Conservation (phyloP, 768 basidiomycete species). For the Tephrocybe sp. region DNA sequence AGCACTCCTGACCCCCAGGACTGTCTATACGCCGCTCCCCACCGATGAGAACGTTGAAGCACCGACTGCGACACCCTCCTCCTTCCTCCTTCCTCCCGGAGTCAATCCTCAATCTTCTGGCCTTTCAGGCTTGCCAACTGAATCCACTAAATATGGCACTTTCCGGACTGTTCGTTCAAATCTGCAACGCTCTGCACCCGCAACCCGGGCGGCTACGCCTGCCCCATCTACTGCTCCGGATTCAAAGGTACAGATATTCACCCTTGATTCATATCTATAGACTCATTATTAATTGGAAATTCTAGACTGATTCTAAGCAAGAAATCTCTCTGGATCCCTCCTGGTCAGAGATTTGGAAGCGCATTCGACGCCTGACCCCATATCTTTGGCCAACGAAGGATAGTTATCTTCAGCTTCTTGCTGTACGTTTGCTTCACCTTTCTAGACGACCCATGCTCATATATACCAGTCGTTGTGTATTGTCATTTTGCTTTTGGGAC, state of each 20-base stretch:
- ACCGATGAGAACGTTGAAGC: slow-evolving; percentile 40
- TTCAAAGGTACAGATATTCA: slow-evolving; percentile 32
- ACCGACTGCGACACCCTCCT: slow-evolving; percentile 44
- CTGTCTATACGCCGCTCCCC: slow-evolving; percentile 57
- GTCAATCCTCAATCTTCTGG: slow-evolving; percentile 43
- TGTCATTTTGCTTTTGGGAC: slow-evolving; percentile 67
- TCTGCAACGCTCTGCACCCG: slow-evolving; percentile 50
- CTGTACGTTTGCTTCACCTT: slow-evolving; percentile 39
- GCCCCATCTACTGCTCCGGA: slow-evolving; percentile 40
- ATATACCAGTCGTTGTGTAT: slow-evolving; percentile 59
- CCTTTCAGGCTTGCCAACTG: slow-evolving; percentile 36
- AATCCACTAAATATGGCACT: slow-evolving; percentile 72
- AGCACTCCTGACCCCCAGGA: slow-evolving; percentile 61
- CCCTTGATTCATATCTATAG: neutral
- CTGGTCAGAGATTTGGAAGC: slow-evolving; percentile 67
- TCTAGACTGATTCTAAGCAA: slow-evolving; percentile 41
- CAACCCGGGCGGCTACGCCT: slow-evolving; percentile 53
- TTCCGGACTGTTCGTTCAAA: slow-evolving; percentile 56
- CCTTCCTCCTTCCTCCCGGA: slow-evolving; percentile 56
- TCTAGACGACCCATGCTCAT: slow-evolving; percentile 1
- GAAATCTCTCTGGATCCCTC: slow-evolving; percentile 63
- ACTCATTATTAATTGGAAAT: slow-evolving; percentile 5
- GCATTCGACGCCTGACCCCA: slow-evolving; percentile 67
- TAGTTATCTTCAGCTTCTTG: slow-evolving; percentile 64
- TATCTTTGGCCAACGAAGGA: slow-evolving; percentile 84